These are phyloP conservation scores for Russula emetica DNA, from an alignment of 768 basidiomycete species.

Conservation along the genomic window DNA sequence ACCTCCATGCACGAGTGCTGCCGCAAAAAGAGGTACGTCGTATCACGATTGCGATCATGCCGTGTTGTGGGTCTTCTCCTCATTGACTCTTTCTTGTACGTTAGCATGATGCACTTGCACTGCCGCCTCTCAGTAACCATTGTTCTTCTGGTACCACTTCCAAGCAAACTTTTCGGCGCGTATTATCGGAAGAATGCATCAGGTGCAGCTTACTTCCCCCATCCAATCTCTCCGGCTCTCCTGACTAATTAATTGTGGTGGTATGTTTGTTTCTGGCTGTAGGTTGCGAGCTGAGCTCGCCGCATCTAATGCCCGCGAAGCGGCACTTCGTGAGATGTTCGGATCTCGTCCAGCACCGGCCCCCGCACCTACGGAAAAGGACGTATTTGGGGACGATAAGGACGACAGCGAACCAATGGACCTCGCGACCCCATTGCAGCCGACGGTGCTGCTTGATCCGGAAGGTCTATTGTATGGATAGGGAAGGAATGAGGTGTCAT, in stretches of 20 bases:
- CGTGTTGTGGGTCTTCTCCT: not conserved
- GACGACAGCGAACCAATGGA: conserved; percentile 26
- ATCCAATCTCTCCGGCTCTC: not conserved
- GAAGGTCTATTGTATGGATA: conserved; percentile 12
- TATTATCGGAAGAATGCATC: conserved; percentile 28
- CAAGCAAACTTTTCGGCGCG: conserved; percentile 7
- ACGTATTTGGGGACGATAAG: conserved; percentile 6
- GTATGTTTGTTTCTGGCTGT: not conserved
- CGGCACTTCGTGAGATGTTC: conserved; percentile 19
- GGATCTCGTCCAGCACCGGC: not conserved
- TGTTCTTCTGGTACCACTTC: not conserved
- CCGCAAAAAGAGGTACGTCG: conserved; percentile 5
- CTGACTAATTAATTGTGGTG: not conserved
- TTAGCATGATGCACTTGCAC: not conserved
- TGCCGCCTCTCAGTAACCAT: not conserved
- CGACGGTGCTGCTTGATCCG: conserved; percentile 17
- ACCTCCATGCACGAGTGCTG: not conserved
- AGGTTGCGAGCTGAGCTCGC: conserved; percentile 25
- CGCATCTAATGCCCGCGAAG: conserved; percentile 19
- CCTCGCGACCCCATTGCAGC: conserved; percentile 28
- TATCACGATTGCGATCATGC: not conserved
- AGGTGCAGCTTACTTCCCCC: conserved; percentile 7
- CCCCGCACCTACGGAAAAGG: conserved; percentile 6
- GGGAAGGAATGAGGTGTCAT: not conserved
- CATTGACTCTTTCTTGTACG: not conserved